Percentiles rank a stretch among this genome's conserved stretches.
These are phyloP conservation scores for Ceratocystis huliohia DNA, from an alignment of 2,329 filamentous ascomycete species.

Conservation along the genomic window DNA sequence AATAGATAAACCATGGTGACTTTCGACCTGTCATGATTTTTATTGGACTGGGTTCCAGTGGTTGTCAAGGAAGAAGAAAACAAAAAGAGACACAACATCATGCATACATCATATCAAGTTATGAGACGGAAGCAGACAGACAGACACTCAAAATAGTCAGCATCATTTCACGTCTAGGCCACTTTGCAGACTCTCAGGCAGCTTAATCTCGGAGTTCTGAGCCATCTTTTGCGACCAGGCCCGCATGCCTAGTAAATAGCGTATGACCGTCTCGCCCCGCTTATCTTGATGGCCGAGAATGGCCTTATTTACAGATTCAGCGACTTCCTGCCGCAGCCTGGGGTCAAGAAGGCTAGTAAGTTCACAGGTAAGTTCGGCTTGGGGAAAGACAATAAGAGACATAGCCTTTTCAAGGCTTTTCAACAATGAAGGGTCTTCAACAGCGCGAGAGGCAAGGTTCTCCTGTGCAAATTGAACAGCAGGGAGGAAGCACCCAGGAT, in stretches of 20 bases:
- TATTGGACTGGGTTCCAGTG: neutral
- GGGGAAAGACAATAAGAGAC: conserved; percentile 76
- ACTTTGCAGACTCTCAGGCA: conserved; percentile 30
- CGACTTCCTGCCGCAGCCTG: conserved; percentile 68
- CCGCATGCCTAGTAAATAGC: conserved; percentile 66
- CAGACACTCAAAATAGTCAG: neutral
- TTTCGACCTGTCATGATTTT: no score
- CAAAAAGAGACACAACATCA: neutral
- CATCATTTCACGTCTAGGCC: conserved; percentile 26
- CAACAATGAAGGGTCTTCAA: conserved; percentile 68
- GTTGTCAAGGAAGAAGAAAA: neutral
- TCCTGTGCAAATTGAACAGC: conserved; percentile 79
- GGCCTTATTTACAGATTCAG: conserved; percentile 76
- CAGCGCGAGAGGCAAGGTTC: conserved; percentile 75
- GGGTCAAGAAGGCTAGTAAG: conserved; percentile 68
- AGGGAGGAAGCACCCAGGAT: conserved; percentile 48
- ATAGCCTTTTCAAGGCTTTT: conserved; percentile 85
- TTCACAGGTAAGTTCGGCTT: conserved; percentile 64
- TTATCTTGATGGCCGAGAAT: conserved; percentile 63
- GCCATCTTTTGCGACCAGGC: conserved; percentile 46
- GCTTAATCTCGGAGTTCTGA: conserved; percentile 1
- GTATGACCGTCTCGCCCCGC: conserved; percentile 67
- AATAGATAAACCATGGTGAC: no score
- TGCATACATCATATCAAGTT: neutral
- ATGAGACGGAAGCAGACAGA: neutral